phyloP scores from a whole-genome alignment of 2,329 filamentous ascomycete genomes.

The Aureobasidium sp. region DNA sequence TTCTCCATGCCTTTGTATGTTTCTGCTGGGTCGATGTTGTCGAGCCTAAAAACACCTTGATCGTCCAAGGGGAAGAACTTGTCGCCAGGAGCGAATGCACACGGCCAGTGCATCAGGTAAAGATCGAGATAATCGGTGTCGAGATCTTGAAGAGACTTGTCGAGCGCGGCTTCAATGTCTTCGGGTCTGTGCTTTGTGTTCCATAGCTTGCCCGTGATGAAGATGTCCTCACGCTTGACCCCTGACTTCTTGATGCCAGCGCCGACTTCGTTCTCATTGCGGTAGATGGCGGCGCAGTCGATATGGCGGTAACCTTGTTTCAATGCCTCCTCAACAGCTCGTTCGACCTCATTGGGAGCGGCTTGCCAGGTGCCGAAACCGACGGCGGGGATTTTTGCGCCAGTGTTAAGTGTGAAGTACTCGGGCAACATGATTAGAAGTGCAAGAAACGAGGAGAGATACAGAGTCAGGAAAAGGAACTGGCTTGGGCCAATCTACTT shows the following conservation, averaged over 20 bases:
- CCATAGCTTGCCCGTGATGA: conserved; percentile 54
- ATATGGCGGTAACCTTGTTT: conserved; percentile 34
- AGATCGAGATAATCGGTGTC: conserved; percentile 43
- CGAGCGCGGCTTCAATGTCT: conserved; percentile 40
- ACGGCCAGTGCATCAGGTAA: conserved; percentile 45
- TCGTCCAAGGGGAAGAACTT: conserved; percentile 30
- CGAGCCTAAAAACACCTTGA: conserved; percentile 14
- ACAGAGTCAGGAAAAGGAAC: not conserved
- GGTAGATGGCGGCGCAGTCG: conserved; percentile 33
- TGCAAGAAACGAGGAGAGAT: not conserved
- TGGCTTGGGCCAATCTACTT: not conserved
- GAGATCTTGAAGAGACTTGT: conserved; percentile 38
- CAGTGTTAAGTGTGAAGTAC: conserved; percentile 33
- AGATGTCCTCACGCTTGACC: conserved; percentile 25
- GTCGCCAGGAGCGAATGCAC: conserved; percentile 15
- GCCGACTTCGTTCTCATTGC: conserved; percentile 26
- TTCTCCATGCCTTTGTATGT: conserved; percentile 25
- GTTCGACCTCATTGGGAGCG: conserved; percentile 28
- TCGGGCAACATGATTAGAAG: not conserved
- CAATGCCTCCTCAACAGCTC: conserved; percentile 30
- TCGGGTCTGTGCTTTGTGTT: conserved; percentile 48
- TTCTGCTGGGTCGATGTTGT: conserved; percentile 25
- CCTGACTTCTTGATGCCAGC: conserved; percentile 23
- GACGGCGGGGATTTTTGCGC: conserved; percentile 33
- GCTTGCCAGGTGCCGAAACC: conserved; percentile 35